Evolutionary conservation across 2,329 filamentous ascomycete genomes (phyloP).

Genomic region (Diaporthe sp.): DNA sequence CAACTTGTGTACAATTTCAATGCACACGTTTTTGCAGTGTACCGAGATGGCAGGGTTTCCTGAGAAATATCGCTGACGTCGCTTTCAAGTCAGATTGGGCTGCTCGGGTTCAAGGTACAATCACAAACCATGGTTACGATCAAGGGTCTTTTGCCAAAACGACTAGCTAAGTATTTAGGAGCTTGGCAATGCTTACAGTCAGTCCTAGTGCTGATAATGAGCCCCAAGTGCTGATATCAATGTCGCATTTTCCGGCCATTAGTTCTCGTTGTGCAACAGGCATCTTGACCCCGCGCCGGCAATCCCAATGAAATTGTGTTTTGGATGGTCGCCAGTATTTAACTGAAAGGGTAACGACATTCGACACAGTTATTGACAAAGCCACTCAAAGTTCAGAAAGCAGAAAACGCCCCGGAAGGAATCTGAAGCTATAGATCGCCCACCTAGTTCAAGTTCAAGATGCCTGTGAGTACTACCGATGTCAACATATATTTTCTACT

Average conservation of each 20-base stretch:
- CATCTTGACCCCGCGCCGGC: conserved; percentile 20
- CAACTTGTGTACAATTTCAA: too few species aligned
- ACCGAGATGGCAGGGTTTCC: not conserved
- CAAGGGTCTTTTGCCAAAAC: not conserved
- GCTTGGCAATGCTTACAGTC: not conserved
- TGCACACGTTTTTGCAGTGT: not conserved
- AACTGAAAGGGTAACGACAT: not conserved
- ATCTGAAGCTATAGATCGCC: not conserved
- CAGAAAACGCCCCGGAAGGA: not conserved
- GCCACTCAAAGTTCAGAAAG: not conserved
- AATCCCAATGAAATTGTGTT: not conserved
- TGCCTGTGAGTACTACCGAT: not conserved
- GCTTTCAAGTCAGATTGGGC: not conserved
- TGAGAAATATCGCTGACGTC: not conserved
- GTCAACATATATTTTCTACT: not conserved
- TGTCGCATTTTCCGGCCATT: not conserved
- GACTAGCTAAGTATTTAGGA: not conserved
- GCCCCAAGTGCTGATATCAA: conserved; percentile 1
- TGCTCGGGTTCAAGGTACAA: not conserved
- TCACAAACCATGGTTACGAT: not conserved
- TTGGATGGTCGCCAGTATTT: not conserved
- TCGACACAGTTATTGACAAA: not conserved
- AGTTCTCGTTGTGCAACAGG: not conserved
- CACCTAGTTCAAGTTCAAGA: not conserved
- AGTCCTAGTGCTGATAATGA: conserved; percentile 12